Percentiles rank a stretch among this genome's conserved stretches.
Evolutionary conservation across 1,284 basidiomycete genomes (phyloP).

Genomic region (Microbotryum intermedium): DNA sequence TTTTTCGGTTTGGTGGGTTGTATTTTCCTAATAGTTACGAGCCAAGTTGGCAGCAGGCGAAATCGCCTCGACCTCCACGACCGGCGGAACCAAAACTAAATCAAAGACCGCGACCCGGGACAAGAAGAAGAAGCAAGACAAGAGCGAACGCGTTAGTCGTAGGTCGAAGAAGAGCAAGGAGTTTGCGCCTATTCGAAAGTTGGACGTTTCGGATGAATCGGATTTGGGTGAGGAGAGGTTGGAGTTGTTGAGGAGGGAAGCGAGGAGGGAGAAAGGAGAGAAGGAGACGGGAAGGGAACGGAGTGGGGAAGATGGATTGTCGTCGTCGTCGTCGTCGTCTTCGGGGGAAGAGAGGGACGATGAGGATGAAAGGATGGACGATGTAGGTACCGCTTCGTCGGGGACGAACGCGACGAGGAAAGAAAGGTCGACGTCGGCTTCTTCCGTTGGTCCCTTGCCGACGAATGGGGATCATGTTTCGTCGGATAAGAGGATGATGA

Average conservation of each 20-base stretch:
- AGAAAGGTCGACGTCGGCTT: slow-evolving; percentile 2
- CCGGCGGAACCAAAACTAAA: slow-evolving; percentile 4
- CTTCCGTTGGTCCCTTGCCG: neutral
- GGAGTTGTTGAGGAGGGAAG: slow-evolving; percentile 5
- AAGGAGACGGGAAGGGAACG: no score
- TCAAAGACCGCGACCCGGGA: neutral
- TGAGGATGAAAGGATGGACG: neutral
- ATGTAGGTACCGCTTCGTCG: neutral
- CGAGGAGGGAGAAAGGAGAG: neutral
- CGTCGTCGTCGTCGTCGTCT: no score
- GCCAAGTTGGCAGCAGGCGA: slow-evolving; percentile 16
- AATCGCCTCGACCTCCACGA: neutral
- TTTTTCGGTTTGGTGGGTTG: no score
- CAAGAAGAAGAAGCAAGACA: slow-evolving; percentile 7
- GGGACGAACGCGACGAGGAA: neutral
- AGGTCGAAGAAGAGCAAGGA: neutral
- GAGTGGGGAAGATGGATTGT: no score
- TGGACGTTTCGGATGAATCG: slow-evolving; percentile 8
- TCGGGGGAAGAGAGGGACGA: neutral
- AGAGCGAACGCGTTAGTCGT: neutral
- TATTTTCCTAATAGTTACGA: slow-evolving; percentile 18
- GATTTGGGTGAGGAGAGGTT: slow-evolving; percentile 21
- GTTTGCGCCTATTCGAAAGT: neutral
- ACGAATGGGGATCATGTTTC: neutral
- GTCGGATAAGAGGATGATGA: neutral